Base-by-base conservation (phyloP, 345 rosid species). In the Euphorbia pulcherrima region DNA sequence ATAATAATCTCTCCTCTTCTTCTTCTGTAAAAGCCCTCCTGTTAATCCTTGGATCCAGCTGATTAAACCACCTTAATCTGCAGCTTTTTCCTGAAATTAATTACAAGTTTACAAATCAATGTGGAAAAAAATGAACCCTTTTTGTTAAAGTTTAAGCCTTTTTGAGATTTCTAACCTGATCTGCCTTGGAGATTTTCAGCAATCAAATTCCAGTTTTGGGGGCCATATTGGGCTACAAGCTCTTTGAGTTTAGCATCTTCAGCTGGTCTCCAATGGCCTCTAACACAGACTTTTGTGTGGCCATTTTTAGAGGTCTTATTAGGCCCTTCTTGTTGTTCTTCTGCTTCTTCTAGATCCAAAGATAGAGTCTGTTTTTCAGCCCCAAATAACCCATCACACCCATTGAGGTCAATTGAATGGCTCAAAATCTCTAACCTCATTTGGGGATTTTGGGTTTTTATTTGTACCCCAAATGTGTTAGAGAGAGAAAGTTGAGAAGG, bases 251-350 rank as follows among this genome's bases (percentile, higher is more conserved):
- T 86, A 21, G 85, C 64, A 73, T 93, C 98, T 74, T 93, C 97
- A 60, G 83, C 88, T 13, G 98, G 96, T 78, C 94, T 86, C 98
- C 97, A 93, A 66, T 90, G 98, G 35, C 98, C 94, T 77, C 93
- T 86, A 7, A 87, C 77, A 55, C 90, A 88, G 23, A 84, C 78
- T 73, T 82, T 85, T 24, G 79, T 29, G 58, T 67, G 80, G 18
- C 82, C 84, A 65, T 48, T 83, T 69, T 60, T 79, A 33, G 69
- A 67, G 70, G 55, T 6, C 40, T 21, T 20, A 23, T 26, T 1
- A 56, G 61, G 20, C 37, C 17, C 61, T 11, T 27, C 8, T 57
- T 55, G 27, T n/a, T 13, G 76, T 39, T 57, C 37, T 57, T 52
- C 2, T 5, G n/a, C 57, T 2, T 52, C 57, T 6, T 52, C 57